phyloP scores from a whole-genome alignment of 441 rosid species.

The Populus trichocarpa region DNA sequence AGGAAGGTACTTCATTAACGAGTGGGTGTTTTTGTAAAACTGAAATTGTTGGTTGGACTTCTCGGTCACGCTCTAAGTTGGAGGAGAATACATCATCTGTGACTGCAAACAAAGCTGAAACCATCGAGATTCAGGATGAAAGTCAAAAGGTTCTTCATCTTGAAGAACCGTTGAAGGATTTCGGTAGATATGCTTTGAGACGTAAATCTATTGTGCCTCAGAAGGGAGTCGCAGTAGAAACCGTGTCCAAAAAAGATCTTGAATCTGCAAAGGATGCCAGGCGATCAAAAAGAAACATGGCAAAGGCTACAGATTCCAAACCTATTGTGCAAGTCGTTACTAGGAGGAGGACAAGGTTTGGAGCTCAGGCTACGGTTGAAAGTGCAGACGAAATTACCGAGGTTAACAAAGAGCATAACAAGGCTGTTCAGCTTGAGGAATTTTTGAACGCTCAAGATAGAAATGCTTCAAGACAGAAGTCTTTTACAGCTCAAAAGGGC shows the following conservation, averaged over 20 bases:
- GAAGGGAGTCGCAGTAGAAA: background rate
- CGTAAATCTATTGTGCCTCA: background rate
- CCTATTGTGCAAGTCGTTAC: background rate
- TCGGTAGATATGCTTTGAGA: background rate
- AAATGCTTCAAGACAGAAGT: conserved; percentile 18
- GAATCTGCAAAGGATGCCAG: conserved; percentile 15
- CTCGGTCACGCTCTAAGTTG: conserved; percentile 18
- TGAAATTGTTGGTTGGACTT: conserved; percentile 12
- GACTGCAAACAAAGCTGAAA: too few species aligned
- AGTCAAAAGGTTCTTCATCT: conserved; percentile 9
- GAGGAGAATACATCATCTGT: conserved; percentile 1
- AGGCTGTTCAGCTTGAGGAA: conserved; percentile 6
- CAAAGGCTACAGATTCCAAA: conserved; percentile 6
- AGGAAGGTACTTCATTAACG: background rate
- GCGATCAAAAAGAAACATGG: conserved; percentile 17
- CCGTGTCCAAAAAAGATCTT: background rate
- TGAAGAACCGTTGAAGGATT: conserved; percentile 1
- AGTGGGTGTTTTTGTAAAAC: background rate
- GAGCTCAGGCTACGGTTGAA: background rate
- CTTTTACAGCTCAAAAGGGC: conserved; percentile 13
- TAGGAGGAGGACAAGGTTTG: conserved; percentile 23
- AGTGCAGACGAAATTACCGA: conserved; percentile 10
- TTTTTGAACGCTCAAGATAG: conserved; percentile 8
- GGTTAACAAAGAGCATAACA: background rate
- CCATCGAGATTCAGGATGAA: too few species aligned